phyloP scores from a whole-genome alignment of 1,284 basidiomycete genomes.

The Filobasidium uniguttulatum region DNA sequence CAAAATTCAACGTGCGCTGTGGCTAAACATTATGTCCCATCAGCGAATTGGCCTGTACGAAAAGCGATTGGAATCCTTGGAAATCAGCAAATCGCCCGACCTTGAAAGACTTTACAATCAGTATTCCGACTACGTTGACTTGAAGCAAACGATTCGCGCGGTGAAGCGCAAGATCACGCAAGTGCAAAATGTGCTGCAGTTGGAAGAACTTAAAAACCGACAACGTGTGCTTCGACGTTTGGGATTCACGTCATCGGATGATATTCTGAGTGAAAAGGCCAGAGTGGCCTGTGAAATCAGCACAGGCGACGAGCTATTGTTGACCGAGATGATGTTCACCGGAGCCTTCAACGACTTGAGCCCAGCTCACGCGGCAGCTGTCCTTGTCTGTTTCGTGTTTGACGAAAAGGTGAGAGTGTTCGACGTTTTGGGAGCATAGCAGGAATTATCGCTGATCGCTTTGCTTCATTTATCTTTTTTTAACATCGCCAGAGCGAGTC shows the following conservation, averaged over 20 bases:
- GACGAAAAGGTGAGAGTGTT: conserved; percentile 65
- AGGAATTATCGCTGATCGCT: neutral
- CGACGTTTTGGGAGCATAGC: neutral
- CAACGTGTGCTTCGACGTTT: conserved; percentile 86
- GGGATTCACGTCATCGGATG: conserved; percentile 74
- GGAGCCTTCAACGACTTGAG: conserved; percentile 81
- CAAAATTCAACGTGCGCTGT: neutral
- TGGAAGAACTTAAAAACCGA: conserved; percentile 91
- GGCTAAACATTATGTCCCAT: neutral
- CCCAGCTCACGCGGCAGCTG: conserved; percentile 83
- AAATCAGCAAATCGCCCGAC: conserved; percentile 58
- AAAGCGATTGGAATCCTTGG: conserved; percentile 58
- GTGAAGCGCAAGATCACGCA: conserved; percentile 73
- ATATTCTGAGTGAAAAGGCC: conserved; percentile 97
- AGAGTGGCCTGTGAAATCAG: conserved; percentile 97
- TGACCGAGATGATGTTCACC: conserved; percentile 96
- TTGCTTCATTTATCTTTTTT: neutral
- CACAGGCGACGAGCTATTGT: conserved; percentile 85
- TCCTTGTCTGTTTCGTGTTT: conserved; percentile 94
- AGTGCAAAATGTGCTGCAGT: conserved; percentile 83
- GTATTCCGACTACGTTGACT: conserved; percentile 63
- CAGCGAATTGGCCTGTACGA: conserved; percentile 89
- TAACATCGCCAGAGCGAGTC: conserved; percentile 82
- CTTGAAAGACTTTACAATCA: conserved; percentile 65
- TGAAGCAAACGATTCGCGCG: conserved; percentile 54